Conservation (phyloP, 768 basidiomycete genomes). For the Tubosaeta brunneosetosa region DNA sequence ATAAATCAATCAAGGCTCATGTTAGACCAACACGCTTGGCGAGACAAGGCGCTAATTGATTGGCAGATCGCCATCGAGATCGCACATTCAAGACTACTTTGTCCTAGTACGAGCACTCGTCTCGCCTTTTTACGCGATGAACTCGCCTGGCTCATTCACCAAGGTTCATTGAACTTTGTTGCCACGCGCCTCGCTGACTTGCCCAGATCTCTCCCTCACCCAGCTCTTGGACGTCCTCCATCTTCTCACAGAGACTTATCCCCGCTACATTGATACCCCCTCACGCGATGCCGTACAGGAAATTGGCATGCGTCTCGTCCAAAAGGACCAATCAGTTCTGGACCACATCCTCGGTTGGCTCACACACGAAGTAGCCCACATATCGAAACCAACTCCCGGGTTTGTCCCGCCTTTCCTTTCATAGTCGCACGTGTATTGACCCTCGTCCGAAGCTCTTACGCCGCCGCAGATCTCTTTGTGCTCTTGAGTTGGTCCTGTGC, state of each 20-base stretch:
- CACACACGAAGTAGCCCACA: conserved; percentile 55
- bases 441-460: conserved; percentile 40
- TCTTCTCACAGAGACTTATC: conserved; percentile 70
- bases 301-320: conserved; percentile 60
- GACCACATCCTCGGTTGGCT: conserved; percentile 79
- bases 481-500: conserved; percentile 69
- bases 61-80: conserved; percentile 54
- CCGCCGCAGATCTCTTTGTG: conserved; percentile 59
- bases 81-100: conserved; percentile 48
- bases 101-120: conserved; percentile 50
- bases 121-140: conserved; percentile 61
- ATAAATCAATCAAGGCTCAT: neutral
- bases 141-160: conserved; percentile 49
- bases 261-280: conserved; percentile 67
- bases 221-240: conserved; percentile 68
- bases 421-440: neutral
- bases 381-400: conserved; percentile 55
- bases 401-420: conserved; percentile 31
- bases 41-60: conserved; percentile 47
- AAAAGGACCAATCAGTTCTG: conserved; percentile 55
- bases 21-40: conserved; percentile 39
- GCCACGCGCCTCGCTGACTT: conserved; percentile 2
- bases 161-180: conserved; percentile 38
- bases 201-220: conserved; percentile 52
- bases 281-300: conserved; percentile 71